Evolutionary conservation across 2,329 filamentous ascomycete species (phyloP), one percentile per base, ranked within the genome.

Genomic region (Claviceps citrina): DNA sequence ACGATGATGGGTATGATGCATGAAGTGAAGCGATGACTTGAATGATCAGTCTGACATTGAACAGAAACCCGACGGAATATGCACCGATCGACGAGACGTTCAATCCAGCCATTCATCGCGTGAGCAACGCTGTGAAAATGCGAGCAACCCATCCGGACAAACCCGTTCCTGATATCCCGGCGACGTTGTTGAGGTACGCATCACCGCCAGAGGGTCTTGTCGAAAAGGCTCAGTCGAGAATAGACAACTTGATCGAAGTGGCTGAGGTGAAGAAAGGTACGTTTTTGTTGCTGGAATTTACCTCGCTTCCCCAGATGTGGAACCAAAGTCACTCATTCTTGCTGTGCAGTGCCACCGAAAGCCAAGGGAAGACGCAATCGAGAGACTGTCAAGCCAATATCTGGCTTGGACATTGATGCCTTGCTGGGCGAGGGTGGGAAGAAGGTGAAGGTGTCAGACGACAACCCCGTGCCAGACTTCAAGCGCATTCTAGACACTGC

Each of bases 391-490:
- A 89, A 89, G 51, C 91, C 91, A 0, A 73, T 94, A 7, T 96
- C 89, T 0, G 87, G 87, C 16, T 77, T 98, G 31, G 83, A 96
- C 51, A 72, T 96, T 30, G 81, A 87, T 44, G 77, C 76, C 4
- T 73, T 96, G 2, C 75, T 96, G n/a, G 71, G 72, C 34, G 73
- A 68, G 35, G 32, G 31, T n/a, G 62, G 62, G 22, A 60, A 59
- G 44, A 63, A 61, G 41, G 51, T 47, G 5, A 48, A 48, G n/a
- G 67, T 77, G 18, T 65, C 66, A 2, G 56, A 71, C 0, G 70
- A 80, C 8, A 96, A 96, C 47, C 76, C 87, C 1, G 76, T 96
- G 5, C 86, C 91, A 0, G 84, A 89, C 44, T 95, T 94, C 71
- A 93, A 87, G 55, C 84, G 85, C 56, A 71, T 79, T 3, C 66